Conservation (phyloP, 2,329 filamentous ascomycete species). For the Sporothrix humicola region DNA sequence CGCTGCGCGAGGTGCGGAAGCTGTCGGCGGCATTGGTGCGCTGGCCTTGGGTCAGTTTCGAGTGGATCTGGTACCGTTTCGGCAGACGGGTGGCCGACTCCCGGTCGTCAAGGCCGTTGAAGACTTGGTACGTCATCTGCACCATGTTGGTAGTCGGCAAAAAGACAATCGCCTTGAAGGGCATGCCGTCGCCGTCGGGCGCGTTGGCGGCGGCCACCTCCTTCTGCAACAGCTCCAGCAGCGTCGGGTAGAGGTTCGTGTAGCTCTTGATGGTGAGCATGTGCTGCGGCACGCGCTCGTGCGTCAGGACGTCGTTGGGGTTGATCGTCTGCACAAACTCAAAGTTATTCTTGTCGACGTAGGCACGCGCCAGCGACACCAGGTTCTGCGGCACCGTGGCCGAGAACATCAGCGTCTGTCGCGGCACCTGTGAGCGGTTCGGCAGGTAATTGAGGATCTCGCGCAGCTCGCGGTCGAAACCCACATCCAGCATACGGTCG, state of each 20-base stretch:
- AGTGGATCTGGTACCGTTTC: conserved; percentile 70
- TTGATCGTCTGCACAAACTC: conserved; percentile 89
- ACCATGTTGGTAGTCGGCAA: conserved; percentile 80
- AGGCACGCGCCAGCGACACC: conserved; percentile 74
- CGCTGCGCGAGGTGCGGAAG: conserved; percentile 70
- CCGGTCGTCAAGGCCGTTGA: conserved; percentile 54
- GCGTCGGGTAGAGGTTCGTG: conserved; percentile 75
- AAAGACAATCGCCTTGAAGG: conserved; percentile 97
- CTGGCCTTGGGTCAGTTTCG: conserved; percentile 71
- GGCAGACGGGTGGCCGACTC: conserved; percentile 53
- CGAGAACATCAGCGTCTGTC: conserved; percentile 94
- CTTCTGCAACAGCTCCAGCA: conserved; percentile 75
- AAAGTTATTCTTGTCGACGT: conserved; percentile 79
- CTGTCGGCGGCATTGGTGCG: conserved; percentile 72
- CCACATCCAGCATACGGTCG: conserved; percentile 97
- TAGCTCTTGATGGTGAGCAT: conserved; percentile 70
- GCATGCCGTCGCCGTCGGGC: conserved; percentile 44
- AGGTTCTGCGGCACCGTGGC: conserved; percentile 89
- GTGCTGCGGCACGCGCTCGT: conserved; percentile 82
- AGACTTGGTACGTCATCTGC: conserved; percentile 64
- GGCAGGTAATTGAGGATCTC: conserved; percentile 69
- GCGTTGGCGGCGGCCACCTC: conserved; percentile 53
- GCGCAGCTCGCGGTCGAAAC: conserved; percentile 70
- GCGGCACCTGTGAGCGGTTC: conserved; percentile 62
- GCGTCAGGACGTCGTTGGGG: conserved; percentile 81